Percentiles rank a stretch among this genome's conserved stretches.
Evolutionary conservation across 768 basidiomycete genomes (phyloP).

Genomic region (Chalciporus piperatus): DNA sequence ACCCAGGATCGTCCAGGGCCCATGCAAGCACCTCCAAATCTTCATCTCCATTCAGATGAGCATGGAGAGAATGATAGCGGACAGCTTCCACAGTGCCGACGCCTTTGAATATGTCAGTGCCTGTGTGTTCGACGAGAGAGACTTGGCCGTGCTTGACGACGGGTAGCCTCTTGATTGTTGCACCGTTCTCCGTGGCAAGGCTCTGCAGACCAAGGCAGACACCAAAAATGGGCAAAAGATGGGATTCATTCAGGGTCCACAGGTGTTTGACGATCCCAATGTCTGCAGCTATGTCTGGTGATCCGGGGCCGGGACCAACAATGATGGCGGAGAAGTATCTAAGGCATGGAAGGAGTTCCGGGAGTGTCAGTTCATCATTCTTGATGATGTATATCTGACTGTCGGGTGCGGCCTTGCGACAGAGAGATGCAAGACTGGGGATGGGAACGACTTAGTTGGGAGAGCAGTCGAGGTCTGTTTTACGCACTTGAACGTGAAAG

Average conservation of each 20-base stretch:
- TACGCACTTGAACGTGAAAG: conserved; percentile 83
- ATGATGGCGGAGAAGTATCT: conserved; percentile 64
- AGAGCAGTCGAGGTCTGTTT: neutral
- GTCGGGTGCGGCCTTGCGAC: conserved; percentile 58
- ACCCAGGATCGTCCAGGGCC: conserved; percentile 64
- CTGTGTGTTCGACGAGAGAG: conserved; percentile 58
- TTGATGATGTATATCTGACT: conserved; percentile 67
- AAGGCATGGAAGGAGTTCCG: conserved; percentile 52
- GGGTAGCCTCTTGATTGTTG: conserved; percentile 51
- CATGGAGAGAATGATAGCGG: conserved; percentile 79
- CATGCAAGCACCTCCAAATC: conserved; percentile 69
- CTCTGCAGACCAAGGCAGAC: conserved; percentile 85
- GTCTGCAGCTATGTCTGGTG: conserved; percentile 59
- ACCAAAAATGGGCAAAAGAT: conserved; percentile 71
- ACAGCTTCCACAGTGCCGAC: conserved; percentile 57
- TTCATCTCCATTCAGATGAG: conserved; percentile 43
- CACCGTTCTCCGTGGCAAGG: conserved; percentile 64
- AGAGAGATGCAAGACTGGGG: conserved; percentile 68
- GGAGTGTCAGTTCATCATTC: conserved; percentile 58
- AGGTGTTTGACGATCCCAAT: conserved; percentile 68
- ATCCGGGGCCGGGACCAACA: conserved; percentile 80
- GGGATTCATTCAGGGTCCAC: conserved; percentile 57
- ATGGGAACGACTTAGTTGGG: conserved; percentile 1
- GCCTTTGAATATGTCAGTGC: conserved; percentile 58
- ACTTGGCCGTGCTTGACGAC: conserved; percentile 81